Evolutionary conservation across 2,329 filamentous ascomycete species (phyloP).

Genomic region (Sporothrix inflata): DNA sequence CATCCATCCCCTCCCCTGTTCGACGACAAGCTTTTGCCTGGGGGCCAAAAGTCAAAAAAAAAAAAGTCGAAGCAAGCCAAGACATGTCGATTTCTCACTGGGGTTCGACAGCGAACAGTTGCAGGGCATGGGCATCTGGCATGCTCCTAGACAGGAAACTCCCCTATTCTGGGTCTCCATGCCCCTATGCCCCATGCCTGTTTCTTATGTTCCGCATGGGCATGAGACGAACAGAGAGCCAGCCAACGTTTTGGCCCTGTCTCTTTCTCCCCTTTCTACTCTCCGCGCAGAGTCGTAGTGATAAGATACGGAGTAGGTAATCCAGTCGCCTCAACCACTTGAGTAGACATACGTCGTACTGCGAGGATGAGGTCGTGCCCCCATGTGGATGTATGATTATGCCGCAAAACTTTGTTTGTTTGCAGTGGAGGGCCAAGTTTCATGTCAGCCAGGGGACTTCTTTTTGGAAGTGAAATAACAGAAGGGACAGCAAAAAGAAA

Average conservation of each 20-base stretch:
- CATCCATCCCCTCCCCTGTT: not conserved
- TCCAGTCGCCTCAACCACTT: not conserved
- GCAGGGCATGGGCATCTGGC: not conserved
- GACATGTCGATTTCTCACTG: not conserved
- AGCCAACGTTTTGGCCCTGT: constrained; percentile 16
- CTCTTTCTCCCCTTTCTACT: not conserved
- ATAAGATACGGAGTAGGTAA: not conserved
- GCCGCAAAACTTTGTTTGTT: constrained; percentile 15
- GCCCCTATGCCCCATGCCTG: not conserved
- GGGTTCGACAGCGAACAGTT: not conserved
- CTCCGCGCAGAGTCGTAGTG: constrained; percentile 6
- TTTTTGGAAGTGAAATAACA: not conserved
- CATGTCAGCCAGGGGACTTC: not conserved
- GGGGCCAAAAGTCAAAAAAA: constrained; percentile 12
- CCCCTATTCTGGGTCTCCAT: not conserved
- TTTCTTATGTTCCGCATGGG: constrained; percentile 18
- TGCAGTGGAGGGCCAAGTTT: constrained; percentile 3
- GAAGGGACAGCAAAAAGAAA: not conserved
- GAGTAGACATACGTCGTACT: not conserved
- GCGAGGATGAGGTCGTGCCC: not conserved
- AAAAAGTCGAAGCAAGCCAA: constrained; percentile 10
- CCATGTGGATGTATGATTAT: not conserved
- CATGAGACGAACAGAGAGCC: constrained; percentile 23
- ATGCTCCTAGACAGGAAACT: not conserved
- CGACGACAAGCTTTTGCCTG: constrained; percentile 17